phyloP scores from a whole-genome alignment of 345 rosid genomes.

The Carallia pectinifolia region DNA sequence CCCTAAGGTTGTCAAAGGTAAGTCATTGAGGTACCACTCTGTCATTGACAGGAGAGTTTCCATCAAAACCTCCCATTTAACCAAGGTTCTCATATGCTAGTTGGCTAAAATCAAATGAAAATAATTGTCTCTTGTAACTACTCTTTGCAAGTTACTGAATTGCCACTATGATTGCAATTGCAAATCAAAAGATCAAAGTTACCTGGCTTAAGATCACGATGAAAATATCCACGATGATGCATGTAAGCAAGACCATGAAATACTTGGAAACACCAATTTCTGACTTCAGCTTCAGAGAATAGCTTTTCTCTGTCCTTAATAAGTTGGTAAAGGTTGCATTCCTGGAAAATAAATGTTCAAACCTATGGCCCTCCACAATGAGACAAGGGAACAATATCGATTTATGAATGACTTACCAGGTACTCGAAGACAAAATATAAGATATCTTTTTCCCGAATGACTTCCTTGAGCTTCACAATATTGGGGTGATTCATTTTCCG shows the following conservation, averaged over 20 bases:
- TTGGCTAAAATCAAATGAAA: too few species aligned
- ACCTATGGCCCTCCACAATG: background rate
- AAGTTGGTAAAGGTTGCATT: conserved; percentile 78
- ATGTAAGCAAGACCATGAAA: conserved; percentile 85
- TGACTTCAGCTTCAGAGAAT: conserved; percentile 68
- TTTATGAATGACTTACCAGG: conserved; percentile 46
- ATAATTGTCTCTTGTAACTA: too few species aligned
- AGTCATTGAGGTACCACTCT: too few species aligned
- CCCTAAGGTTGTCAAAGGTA: too few species aligned
- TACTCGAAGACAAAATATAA: conserved; percentile 80
- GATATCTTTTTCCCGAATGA: conserved; percentile 73
- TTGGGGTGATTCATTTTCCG: conserved; percentile 82
- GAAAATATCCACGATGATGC: conserved; percentile 87
- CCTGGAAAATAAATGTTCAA: conserved; percentile 37
- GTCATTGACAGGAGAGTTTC: too few species aligned
- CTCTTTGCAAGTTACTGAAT: too few species aligned
- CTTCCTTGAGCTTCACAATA: conserved; percentile 88
- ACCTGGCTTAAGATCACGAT: conserved; percentile 98
- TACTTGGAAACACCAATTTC: conserved; percentile 89
- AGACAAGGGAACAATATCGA: background rate
- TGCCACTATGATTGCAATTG: too few species aligned
- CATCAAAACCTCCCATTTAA: too few species aligned
- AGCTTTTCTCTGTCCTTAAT: conserved; percentile 64
- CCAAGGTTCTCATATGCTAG: too few species aligned
- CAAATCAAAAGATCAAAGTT: conserved; percentile 7